Base-by-base conservation (phyloP, 2,329 filamentous ascomycete genomes). In the Ceratocystis variospora region DNA sequence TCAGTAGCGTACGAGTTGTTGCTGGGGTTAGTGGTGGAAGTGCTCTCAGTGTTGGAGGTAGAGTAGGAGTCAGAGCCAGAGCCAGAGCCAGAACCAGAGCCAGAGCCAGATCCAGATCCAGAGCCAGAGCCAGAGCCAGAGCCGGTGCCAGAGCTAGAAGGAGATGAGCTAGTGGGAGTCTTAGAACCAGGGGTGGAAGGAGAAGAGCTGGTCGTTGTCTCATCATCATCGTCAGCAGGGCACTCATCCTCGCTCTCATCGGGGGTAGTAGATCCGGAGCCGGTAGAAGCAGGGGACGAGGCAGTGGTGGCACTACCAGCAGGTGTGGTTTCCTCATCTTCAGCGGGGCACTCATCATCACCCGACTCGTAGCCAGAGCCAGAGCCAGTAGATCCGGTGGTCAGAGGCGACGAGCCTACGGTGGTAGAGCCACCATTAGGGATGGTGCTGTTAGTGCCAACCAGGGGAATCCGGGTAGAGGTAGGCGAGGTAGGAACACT, bases 321-420 rank as follows among this genome's bases (percentile, higher is more conserved):
- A 28, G 41, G 37, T 7, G 22, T 28, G 17, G 37, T 57, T 31
- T 57, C 19, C 4, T 41, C 57, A 55, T 50, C 62, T 50, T 63
- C 61, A 8, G 10, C 48, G 28, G 33, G 48, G 37, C 65, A 66
- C 17, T 66, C 65, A 5, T 66, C 65, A 17, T 66, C 64, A 41
- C 46, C 64, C 44, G 33, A 5, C 28, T 59, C 55, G 17, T 59
- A 57, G 5, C 15, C 53, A n/a, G 53, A 57, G 53, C 28, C 53
- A 8, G 45, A 41, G 25, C 17, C 37, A 22, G 25, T 33, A 33
- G 53, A 17, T 5, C 53, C 53, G 33, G 55, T 59, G 17, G 55
- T 59, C 55, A 59, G 28, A 31, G 55, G 55, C 15, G 55, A 59
- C 12, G 55, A 59, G 55, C 55, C 28, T 2, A 5, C 15, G 4